Evolutionary conservation across 2,329 filamentous ascomycete species (phyloP).

Genomic region (Aspergillus chevalieri): DNA sequence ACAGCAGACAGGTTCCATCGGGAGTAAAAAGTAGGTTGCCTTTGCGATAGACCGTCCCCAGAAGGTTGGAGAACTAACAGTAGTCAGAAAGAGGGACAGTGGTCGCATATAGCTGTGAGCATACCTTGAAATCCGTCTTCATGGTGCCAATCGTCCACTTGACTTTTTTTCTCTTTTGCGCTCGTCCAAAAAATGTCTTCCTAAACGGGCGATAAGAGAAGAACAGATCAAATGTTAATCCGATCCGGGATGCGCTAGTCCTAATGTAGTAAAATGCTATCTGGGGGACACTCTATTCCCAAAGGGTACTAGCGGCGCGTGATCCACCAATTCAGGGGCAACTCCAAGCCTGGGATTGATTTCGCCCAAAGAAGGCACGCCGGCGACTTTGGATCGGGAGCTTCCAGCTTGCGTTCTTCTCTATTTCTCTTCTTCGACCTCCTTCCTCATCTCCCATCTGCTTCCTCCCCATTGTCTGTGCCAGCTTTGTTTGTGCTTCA

Average conservation of each 20-base stretch:
- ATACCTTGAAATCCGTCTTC: conserved; percentile 98
- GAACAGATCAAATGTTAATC: conserved; percentile 20
- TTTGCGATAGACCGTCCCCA: conserved; percentile 97
- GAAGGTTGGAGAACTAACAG: conserved; percentile 88
- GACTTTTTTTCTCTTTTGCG: conserved; percentile 12
- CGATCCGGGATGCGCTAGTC: conserved; percentile 21
- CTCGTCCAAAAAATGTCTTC: conserved; percentile 13
- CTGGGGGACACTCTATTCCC: conserved; percentile 20
- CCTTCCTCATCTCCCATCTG: conserved; percentile 4
- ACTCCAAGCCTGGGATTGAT: conserved; percentile 2
- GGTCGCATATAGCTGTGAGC: background rate
- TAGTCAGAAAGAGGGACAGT: conserved; percentile 2
- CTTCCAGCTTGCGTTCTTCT: conserved; percentile 10
- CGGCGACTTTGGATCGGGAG: conserved; percentile 1
- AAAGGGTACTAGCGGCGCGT: conserved; percentile 8
- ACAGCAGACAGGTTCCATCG: conserved; percentile 91
- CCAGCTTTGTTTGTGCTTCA: background rate
- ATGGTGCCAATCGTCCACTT: conserved; percentile 46
- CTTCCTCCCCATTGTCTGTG: background rate
- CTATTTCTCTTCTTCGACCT: conserved; percentile 6
- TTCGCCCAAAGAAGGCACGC: conserved; percentile 12
- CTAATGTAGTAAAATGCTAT: conserved; percentile 22
- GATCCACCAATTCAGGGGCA: conserved; percentile 29
- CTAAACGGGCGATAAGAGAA: conserved; percentile 24
- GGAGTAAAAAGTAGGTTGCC: conserved; percentile 95